Evolutionary conservation across 371 early-diverging fungal genomes (phyloP), one percentile per base, ranked within the genome.

Genomic region (Mortierella sp.): DNA sequence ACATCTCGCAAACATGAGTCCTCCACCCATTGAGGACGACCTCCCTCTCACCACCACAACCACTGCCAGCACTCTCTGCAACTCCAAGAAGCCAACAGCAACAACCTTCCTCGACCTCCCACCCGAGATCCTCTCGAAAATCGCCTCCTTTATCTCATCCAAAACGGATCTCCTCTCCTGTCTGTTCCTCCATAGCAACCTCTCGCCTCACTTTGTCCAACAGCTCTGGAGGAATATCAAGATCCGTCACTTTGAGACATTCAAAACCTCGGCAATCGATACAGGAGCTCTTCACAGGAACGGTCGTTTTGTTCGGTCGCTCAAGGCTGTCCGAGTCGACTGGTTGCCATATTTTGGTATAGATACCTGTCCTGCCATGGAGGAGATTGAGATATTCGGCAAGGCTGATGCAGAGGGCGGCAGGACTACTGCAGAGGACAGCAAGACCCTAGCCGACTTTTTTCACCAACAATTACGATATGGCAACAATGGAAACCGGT

Each of bases 241-340:
- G 0, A 0, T 54, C 9, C 24, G 24, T 5, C 0, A 24, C 54
- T 5, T 54, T 21, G 5, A 54, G n/a, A 21, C 5, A 54, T 54
- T 54, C 54, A 54, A 54, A 24, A 19, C 54, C 54, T 54, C n/a
- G 24, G 54, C n/a, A 4, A 54, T 54, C 6, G n/a, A 54, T 1
- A 54, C 54, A 54, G 54, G n/a, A 54, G 54, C 54, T n/a, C 54
- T 54, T n/a, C 54, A 54, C 8, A 54, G n/a, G 54, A 54, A 54
- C 24, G 54, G 54, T n/a, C 54, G n/a, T 21, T 54, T 54, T 19
- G 19, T 54, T 21, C 54, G 21, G n/a, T 21, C n/a, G n/a, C 5
- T 54, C 54, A n/a, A 54, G 24, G 3, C 6, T n/a, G 24, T 9
- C 6, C 8, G 1, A 6, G 6, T 54, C n/a, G 54, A 21, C 0